Evolutionary conservation across 2,329 filamentous ascomycete species (phyloP).

Genomic region (Myotisia sp.): DNA sequence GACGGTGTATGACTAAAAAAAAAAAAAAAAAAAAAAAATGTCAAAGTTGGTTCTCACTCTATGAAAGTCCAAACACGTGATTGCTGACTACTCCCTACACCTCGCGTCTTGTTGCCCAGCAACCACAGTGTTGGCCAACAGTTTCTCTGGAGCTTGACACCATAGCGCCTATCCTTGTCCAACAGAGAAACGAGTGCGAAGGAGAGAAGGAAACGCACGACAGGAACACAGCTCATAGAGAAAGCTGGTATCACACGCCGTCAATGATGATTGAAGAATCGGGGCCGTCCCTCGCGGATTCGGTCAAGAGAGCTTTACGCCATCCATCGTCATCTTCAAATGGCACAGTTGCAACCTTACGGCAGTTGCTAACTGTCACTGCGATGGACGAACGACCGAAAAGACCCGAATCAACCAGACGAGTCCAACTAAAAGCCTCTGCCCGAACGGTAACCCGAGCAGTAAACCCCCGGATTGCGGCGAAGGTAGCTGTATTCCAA

Average conservation of each 20-base stretch:
- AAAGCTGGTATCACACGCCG: background rate
- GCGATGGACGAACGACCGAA: conserved; percentile 14
- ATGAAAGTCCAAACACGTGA: too few relatives aligned
- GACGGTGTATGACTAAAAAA: too few relatives aligned
- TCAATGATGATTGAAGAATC: conserved; percentile 1
- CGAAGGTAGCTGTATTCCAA: conserved; percentile 18
- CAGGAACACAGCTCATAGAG: background rate
- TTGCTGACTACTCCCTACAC: background rate
- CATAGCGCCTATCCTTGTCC: background rate
- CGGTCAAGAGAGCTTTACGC: conserved; percentile 42
- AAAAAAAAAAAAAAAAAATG: too few relatives aligned
- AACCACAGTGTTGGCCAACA: conserved; percentile 12
- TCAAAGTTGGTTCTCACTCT: too few relatives aligned
- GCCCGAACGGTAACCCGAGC: conserved; percentile 9
- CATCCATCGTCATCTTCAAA: conserved; percentile 41
- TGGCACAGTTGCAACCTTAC: conserved; percentile 26
- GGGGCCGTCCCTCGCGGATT: conserved; percentile 22
- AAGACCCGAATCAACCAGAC: conserved; percentile 16
- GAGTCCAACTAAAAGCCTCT: conserved; percentile 1
- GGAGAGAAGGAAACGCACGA: background rate
- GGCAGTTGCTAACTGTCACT: conserved; percentile 22
- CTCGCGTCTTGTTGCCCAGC: conserved; percentile 7
- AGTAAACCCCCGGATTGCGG: conserved; percentile 16
- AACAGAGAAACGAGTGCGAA: background rate
- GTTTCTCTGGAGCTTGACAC: conserved; percentile 3